Evolutionary conservation across 2,329 filamentous ascomycete species (phyloP).

Genomic region (Botryotinia calthae): DNA sequence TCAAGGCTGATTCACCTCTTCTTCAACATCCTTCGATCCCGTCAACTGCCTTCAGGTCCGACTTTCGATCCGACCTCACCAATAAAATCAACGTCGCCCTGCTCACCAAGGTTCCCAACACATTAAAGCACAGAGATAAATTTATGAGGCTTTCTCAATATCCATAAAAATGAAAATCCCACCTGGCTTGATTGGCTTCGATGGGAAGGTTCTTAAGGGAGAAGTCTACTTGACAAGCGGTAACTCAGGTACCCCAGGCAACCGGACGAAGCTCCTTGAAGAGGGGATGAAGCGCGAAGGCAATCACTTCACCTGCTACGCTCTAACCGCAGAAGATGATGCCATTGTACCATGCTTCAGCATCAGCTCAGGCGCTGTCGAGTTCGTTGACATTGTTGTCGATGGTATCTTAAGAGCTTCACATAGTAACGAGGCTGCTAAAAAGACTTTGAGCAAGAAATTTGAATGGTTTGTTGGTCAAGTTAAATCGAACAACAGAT

Average conservation of each 20-base stretch:
- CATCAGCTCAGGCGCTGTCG: slow-evolving; percentile 18
- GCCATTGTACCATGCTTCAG: slow-evolving; percentile 20
- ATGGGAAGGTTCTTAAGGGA: slow-evolving; percentile 16
- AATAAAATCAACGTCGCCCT: not conserved
- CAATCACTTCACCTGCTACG: slow-evolving; percentile 25
- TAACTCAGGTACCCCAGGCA: not conserved
- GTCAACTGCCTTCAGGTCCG: not conserved
- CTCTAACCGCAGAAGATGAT: slow-evolving; percentile 26
- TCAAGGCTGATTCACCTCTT: not conserved
- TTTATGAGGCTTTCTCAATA: not conserved
- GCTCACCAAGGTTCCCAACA: not conserved
- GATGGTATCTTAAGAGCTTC: slow-evolving; percentile 35
- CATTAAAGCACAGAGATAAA: not conserved
- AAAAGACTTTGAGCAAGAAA: not conserved
- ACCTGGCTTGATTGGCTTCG: not conserved
- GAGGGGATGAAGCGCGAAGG: slow-evolving; percentile 13
- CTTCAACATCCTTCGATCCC: not conserved
- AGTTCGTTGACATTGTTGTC: slow-evolving; percentile 31
- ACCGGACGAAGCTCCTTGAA: slow-evolving; percentile 19
- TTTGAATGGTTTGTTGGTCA: slow-evolving; percentile 3
- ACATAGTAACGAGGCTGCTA: slow-evolving; percentile 7
- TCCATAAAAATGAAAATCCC: slow-evolving; percentile 16
- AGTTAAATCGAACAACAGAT: not conserved
- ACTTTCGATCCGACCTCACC: not conserved
- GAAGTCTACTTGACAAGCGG: slow-evolving; percentile 5